Evolutionary conservation across 805 yeast genomes (phyloP).

Genomic region (Wickerhamiella dianesei): DNA sequence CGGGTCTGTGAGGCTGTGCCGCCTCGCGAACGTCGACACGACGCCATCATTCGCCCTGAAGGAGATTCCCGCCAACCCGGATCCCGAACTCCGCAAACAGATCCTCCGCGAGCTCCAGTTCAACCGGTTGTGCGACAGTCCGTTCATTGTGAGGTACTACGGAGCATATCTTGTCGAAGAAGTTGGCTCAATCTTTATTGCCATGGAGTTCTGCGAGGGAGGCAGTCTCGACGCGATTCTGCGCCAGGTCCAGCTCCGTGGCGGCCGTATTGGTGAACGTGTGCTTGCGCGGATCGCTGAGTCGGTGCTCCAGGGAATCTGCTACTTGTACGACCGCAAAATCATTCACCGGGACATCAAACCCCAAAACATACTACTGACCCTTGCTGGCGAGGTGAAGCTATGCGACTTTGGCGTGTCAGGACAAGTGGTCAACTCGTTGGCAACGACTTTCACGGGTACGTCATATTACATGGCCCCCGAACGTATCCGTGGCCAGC

Average conservation of each 20-base stretch:
- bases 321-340: constrained; percentile 73
- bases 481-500: constrained; percentile 88
- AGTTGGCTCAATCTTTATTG: constrained; percentile 72
- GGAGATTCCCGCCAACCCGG: constrained; percentile 58
- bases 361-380: constrained; percentile 82
- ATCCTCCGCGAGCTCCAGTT: constrained; percentile 82
- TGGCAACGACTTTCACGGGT: constrained; percentile 94
- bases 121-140: constrained; percentile 68
- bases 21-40: constrained; percentile 27
- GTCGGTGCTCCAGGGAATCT: constrained; percentile 68
- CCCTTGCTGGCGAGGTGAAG: constrained; percentile 67
- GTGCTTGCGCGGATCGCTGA: constrained; percentile 85
- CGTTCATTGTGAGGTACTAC: constrained; percentile 78
- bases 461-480: constrained; percentile 99
- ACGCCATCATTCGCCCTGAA: constrained; percentile 60
- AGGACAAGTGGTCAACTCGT: constrained; percentile 89
- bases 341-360: constrained; percentile 93
- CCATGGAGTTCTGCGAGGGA: constrained; percentile 98
- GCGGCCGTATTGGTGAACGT: constrained; percentile 84
- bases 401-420: constrained; percentile 96
- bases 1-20: constrained; percentile 77
- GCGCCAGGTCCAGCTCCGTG: constrained; percentile 53
- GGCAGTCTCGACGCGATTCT: constrained; percentile 83
- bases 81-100: constrained; percentile 80
- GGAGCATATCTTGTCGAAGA: constrained; percentile 78